A percentile compares a stretch with the other conserved stretches of the same genome.
Conservation (phyloP, 148 eudicot genomes). For the Polygonum maritimum region DNA sequence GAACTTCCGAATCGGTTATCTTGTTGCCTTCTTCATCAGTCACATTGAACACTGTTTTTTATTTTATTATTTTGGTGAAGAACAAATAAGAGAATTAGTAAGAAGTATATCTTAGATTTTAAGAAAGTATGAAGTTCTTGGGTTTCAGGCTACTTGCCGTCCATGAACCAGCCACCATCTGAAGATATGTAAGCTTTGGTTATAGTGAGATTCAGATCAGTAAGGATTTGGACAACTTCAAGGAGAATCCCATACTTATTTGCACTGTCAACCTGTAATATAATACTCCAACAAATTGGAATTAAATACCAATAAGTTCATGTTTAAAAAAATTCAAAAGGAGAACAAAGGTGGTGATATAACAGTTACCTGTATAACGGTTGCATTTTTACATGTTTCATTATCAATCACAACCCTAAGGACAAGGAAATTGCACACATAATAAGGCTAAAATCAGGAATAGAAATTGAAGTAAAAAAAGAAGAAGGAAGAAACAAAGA, state of each 20-base stretch:
- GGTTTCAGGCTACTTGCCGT: conserved; percentile 30
- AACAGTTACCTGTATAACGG: conserved; percentile 64
- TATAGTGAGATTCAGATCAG: conserved; percentile 76
- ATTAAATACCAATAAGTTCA: conserved; percentile 4
- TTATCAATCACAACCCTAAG: conserved; percentile 87
- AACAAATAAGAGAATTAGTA: not conserved
- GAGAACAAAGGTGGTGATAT: not conserved
- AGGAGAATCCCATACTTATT: conserved; percentile 78
- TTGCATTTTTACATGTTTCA: conserved; percentile 77
- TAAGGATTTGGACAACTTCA: conserved; percentile 91
- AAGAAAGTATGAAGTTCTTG: not conserved
- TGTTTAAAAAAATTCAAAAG: not conserved
- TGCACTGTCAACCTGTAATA: conserved; percentile 79
- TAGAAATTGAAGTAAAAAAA: not conserved
- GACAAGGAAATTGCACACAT: conserved; percentile 11
- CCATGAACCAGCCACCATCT: conserved; percentile 99
- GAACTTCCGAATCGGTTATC: conserved; percentile 63
- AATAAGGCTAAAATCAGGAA: not conserved
- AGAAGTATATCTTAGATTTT: conserved; percentile 6
- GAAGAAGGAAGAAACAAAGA: conserved; percentile 5
- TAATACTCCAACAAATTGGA: not conserved
- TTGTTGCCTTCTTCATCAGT: conserved; percentile 86
- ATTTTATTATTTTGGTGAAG: not conserved
- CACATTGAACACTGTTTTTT: conserved; percentile 72
- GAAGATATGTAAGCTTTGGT: conserved; percentile 92